Conservation (phyloP, 2,329 filamentous ascomycete species). For the Acrocalymma vagum region DNA sequence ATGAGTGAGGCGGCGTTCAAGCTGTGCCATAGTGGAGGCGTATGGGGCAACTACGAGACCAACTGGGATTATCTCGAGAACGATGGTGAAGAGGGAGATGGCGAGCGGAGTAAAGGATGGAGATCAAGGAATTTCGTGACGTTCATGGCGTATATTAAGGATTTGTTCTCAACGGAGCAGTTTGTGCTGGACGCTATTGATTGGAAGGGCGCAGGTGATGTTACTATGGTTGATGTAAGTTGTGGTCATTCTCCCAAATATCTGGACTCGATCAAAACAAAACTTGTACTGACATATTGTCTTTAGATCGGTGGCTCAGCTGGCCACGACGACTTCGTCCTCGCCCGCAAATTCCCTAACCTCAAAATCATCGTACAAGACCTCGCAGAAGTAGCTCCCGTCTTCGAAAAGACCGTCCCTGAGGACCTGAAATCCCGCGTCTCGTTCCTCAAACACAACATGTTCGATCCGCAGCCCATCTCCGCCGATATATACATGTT, state of each 20-base stretch:
- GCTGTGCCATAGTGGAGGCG: conserved; percentile 34
- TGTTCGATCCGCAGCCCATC: conserved; percentile 65
- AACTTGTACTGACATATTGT: conserved; percentile 1
- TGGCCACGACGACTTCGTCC: conserved; percentile 39
- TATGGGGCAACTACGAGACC: conserved; percentile 30
- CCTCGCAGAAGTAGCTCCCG: conserved; percentile 32
- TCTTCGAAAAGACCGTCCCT: conserved; percentile 34
- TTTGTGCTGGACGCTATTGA: conserved; percentile 34
- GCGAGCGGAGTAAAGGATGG: conserved; percentile 41
- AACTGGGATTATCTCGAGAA: conserved; percentile 43
- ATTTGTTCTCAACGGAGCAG: conserved; percentile 37
- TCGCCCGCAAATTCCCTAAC: conserved; percentile 33
- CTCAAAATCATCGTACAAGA: conserved; percentile 43
- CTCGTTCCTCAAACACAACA: conserved; percentile 61
- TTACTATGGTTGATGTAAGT: conserved; percentile 38
- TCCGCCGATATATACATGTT: conserved; percentile 64
- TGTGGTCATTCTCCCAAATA: not conserved
- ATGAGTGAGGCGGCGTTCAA: conserved; percentile 38
- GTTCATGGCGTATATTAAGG: conserved; percentile 45
- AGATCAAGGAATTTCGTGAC: conserved; percentile 37
- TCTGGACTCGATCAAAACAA: conserved; percentile 1
- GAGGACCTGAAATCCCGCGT: conserved; percentile 33
- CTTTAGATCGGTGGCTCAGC: conserved; percentile 41
- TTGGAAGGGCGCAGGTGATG: conserved; percentile 33
- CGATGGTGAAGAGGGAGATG: conserved; percentile 38